Evolutionary conservation across 257 asterid species (phyloP), one percentile per base, ranked within the genome.

Genomic region (Agastache rugosa): DNA sequence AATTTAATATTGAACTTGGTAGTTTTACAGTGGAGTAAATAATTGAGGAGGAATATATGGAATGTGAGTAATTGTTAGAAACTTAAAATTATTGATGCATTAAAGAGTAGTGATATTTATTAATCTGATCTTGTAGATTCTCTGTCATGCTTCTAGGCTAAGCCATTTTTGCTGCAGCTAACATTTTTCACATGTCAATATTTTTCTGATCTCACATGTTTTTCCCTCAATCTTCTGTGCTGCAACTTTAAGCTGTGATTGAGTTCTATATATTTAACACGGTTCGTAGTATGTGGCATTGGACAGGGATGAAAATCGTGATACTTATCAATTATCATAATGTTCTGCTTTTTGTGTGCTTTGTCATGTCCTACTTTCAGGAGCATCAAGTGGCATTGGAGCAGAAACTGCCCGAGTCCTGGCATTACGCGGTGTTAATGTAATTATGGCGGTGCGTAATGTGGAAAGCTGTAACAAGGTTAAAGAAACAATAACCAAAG

Each of bases 361-460:
- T 37, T 60, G 7, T 67, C 47, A 71, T 45, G 56, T 69, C 62
- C 31, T 4, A 27, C 20, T 83, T 74, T 74, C 91, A 88, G 97
- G 95, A 72, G 95, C 95, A 27, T 90, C 95, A 17, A 88, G 95
- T 80, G 92, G 90, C 37, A 83, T 88, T 56, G 93, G 93, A 48
- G 65, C 74, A 53, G 91, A 86, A 82, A 86, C 89, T 0, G 34
- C 86, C 0, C 84, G 90, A 55, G 84, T 87, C 64, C 85, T 89
- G 69, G 89, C 83, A 8, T 50, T 73, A 60, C 79, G 74, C 15
- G 89, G 90, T 4, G 87, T 81, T 16, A 86, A 85, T 77, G 90
- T 89, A 68, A 72, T 83, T 29, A 85, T 89, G 89, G 90, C 92
- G 15, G 91, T 87, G 27, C 84, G 92, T 19, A 85, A 83, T 77